A percentile compares a stretch with the other conserved stretches of the same genome.
Conservation (phyloP, 805 yeast species). For the Scheffersomyces lignosus region DNA sequence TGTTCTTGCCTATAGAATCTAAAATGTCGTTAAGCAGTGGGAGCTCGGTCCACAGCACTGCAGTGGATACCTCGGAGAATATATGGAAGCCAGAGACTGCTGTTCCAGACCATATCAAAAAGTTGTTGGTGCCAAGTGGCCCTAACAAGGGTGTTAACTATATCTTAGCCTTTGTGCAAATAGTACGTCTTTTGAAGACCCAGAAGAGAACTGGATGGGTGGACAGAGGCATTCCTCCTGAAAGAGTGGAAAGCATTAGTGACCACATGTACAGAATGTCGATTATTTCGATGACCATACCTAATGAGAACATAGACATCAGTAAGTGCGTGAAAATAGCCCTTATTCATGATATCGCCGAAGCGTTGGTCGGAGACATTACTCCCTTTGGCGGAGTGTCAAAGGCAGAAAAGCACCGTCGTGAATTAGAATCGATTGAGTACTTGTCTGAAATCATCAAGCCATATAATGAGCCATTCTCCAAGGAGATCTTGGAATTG, state of each 20-base stretch:
- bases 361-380: slow-evolving; percentile 90
- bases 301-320: slow-evolving; percentile 52
- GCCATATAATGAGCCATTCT: slow-evolving; percentile 64
- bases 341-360: slow-evolving; percentile 92
- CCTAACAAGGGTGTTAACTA: slow-evolving; percentile 39
- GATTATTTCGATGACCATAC: slow-evolving; percentile 70
- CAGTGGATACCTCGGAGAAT: slow-evolving; percentile 11
- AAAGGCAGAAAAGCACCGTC: slow-evolving; percentile 78
- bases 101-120: slow-evolving; percentile 47
- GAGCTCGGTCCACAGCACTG: neutral
- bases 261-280: slow-evolving; percentile 98
- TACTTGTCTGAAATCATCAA: slow-evolving; percentile 61
- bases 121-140: slow-evolving; percentile 29
- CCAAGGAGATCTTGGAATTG: slow-evolving; percentile 62
- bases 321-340: slow-evolving; percentile 82
- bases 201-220: slow-evolving; percentile 95
- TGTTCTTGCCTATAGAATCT: too few species aligned
- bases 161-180: slow-evolving; percentile 59
- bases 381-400: slow-evolving; percentile 71
- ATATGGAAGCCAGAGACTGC: slow-evolving; percentile 57
- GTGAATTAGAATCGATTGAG: slow-evolving; percentile 73
- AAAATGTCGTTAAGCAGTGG: too few species aligned
- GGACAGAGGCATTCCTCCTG: slow-evolving; percentile 54
- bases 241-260: slow-evolving; percentile 69
- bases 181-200: slow-evolving; percentile 68